These are phyloP conservation scores for Diplogelasinospora grovesii DNA, from an alignment of 495 filamentous ascomycete genomes.

Conservation along the genomic window DNA sequence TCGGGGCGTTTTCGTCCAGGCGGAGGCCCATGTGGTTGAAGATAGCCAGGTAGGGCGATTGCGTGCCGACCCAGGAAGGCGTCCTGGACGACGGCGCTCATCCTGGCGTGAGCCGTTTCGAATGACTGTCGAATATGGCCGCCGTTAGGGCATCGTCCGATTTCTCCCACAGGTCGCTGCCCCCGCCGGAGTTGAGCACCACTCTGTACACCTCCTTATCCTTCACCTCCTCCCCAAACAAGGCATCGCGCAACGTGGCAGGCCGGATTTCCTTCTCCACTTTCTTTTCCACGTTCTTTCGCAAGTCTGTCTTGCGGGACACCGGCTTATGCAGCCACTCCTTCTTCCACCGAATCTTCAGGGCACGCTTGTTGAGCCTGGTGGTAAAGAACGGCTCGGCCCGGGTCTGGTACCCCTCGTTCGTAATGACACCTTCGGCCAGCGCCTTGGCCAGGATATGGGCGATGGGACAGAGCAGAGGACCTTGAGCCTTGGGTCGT, in stretches of 20 bases:
- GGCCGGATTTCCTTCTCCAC: background rate
- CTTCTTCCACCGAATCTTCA: conserved; percentile 11
- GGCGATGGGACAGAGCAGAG: conserved; percentile 12
- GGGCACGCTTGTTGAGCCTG: conserved; percentile 11
- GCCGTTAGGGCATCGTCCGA: conserved; percentile 8
- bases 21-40: conserved; percentile 13
- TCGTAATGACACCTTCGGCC: conserved; percentile 6
- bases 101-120: conserved; percentile 7
- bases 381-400: conserved; percentile 12
- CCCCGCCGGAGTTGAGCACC: background rate
- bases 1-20: conserved; percentile 11
- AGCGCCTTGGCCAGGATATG: conserved; percentile 11
- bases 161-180: conserved; percentile 7
- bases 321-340: conserved; percentile 12
- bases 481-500: conserved; percentile 9
- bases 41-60: conserved; percentile 12
- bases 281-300: background rate
- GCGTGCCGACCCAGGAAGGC: conserved; percentile 13
- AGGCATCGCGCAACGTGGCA: background rate
- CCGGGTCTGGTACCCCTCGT: conserved; percentile 8
- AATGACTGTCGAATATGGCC: conserved; percentile 8
- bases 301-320: conserved; percentile 6
- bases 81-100: conserved; percentile 17
- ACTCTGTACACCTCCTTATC: background rate
- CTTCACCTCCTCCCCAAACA: background rate